Evolutionary conservation across 2,329 filamentous ascomycete species (phyloP), one percentile per base, ranked within the genome.

Genomic region (Bimuria novae-zelandiae): DNA sequence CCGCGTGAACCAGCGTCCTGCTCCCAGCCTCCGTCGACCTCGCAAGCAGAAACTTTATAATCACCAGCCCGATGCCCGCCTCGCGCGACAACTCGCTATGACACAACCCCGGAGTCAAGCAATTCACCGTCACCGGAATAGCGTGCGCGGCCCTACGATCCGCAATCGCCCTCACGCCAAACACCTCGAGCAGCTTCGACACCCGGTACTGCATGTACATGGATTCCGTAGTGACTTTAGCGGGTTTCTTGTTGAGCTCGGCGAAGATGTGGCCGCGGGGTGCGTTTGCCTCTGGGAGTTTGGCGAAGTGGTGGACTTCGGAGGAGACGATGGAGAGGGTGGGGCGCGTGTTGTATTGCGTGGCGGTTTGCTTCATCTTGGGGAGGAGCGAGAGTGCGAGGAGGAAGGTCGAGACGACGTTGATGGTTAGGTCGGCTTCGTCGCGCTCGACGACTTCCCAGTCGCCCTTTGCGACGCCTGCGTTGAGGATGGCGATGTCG

Each of bases 1-100:
- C 76, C 0, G 72, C 75, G 55, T 74, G 62, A 1, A 77, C 75
- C n/a, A 79, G 61, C 1, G 70, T 77, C 19, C 76, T 57, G 7
- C 65, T 66, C 0, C 77, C 77, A 1, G 73, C 70, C 52, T 78
- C 76, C 0, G 73, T 76, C 1, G 65, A 70, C 1, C 76, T 60
- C 3, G 70, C 75, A 12, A 73, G 53, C 4, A 69, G 14, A 10
- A 61, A 46, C 7, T 60, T 56, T n/a, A 64, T 6, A 7, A 70
- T 27, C 0, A 12, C 42, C 0, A 63, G 16, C 2, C n/a, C 29
- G n/a, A 29, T 44, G 1, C 57, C 58, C 1, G 16, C 27, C n/a
- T 69, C 64, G 27, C 68, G 62, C 4, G 53, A 35, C 2, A 70
- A 55, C 33, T 64, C 61, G 5, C 65, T 69, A 7, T 27, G 55